A percentile compares a stretch with the other conserved stretches of the same genome.
phyloP scores from a whole-genome alignment of 306 rosid species.

The Castanea crenata region DNA sequence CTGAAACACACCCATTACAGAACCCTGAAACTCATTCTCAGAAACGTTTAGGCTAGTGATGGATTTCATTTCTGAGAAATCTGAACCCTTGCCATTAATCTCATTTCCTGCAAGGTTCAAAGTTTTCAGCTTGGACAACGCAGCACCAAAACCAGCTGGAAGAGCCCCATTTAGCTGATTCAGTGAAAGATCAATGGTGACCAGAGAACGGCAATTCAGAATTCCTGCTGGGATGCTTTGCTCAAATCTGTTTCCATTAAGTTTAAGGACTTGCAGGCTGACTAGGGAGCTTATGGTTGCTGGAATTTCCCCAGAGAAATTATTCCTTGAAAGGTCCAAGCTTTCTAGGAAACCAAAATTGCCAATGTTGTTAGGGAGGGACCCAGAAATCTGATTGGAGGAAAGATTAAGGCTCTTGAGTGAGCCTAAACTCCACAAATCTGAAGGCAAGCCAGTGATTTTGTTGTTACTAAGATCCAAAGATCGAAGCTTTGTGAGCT shows the following conservation, averaged over 20 bases:
- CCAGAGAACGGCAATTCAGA: constrained; percentile 58
- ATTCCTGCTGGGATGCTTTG: constrained; percentile 63
- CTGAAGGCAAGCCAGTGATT: constrained; percentile 73
- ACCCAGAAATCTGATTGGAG: constrained; percentile 66
- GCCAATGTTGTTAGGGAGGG: constrained; percentile 74
- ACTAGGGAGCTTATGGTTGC: constrained; percentile 57
- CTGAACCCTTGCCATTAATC: constrained; percentile 51
- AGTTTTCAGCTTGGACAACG: constrained; percentile 69
- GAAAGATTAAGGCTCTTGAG: constrained; percentile 76
- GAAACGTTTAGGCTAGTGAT: constrained; percentile 70
- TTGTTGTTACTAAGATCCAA: constrained; percentile 87
- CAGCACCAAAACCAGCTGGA: constrained; percentile 80
- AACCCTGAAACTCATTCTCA: constrained; percentile 76
- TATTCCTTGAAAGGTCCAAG: constrained; percentile 72
- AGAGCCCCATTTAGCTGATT: constrained; percentile 72
- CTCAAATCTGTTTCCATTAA: constrained; percentile 58
- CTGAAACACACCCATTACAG: constrained; percentile 60
- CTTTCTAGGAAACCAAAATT: constrained; percentile 76
- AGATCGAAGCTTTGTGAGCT: constrained; percentile 65
- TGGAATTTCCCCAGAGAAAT: constrained; percentile 76
- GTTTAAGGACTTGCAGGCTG: constrained; percentile 57
- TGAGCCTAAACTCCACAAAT: constrained; percentile 85
- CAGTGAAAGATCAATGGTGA: constrained; percentile 70
- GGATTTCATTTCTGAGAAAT: constrained; percentile 62
- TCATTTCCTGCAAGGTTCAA: constrained; percentile 79